Evolutionary conservation across 75 land plant species (phyloP).

Genomic region (Selaginella tamariscina): DNA sequence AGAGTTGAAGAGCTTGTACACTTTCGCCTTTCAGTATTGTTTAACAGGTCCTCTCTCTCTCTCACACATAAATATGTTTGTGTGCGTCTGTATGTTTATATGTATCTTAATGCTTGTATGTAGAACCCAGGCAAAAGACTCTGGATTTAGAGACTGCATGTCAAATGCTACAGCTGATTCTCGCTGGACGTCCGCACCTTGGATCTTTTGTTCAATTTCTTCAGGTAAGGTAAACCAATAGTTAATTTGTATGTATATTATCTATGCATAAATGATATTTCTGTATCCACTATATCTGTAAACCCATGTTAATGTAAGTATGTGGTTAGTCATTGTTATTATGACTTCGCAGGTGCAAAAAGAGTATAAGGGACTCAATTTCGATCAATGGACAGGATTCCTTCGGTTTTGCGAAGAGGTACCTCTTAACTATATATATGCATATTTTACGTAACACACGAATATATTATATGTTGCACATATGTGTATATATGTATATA

Average conservation of each 20-base stretch:
- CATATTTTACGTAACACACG: not conserved
- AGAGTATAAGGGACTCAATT: constrained; percentile 83
- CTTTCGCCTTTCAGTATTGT: constrained; percentile 70
- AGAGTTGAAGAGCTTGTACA: constrained; percentile 54
- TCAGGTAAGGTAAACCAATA: no score
- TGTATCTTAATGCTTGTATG: no score
- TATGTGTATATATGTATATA: no score
- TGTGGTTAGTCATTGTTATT: not conserved
- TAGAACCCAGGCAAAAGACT: constrained; percentile 58
- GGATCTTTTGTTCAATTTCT: constrained; percentile 50
- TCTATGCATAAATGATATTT: not conserved
- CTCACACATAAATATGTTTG: no score
- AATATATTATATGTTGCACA: no score
- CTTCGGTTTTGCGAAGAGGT: constrained; percentile 89
- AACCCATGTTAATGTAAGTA: not conserved
- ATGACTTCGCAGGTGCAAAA: constrained; percentile 39
- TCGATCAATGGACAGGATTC: constrained; percentile 88
- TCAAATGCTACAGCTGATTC: constrained; percentile 64
- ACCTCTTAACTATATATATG: not conserved
- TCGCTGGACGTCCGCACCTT: constrained; percentile 54
- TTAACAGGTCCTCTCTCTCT: constrained; percentile 69
- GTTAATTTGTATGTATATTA: no score
- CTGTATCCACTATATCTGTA: not conserved
- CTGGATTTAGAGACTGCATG: constrained; percentile 80
- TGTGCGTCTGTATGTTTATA: no score